Conservation (phyloP, 768 basidiomycete genomes). For the Daedaleopsis sinensis region DNA sequence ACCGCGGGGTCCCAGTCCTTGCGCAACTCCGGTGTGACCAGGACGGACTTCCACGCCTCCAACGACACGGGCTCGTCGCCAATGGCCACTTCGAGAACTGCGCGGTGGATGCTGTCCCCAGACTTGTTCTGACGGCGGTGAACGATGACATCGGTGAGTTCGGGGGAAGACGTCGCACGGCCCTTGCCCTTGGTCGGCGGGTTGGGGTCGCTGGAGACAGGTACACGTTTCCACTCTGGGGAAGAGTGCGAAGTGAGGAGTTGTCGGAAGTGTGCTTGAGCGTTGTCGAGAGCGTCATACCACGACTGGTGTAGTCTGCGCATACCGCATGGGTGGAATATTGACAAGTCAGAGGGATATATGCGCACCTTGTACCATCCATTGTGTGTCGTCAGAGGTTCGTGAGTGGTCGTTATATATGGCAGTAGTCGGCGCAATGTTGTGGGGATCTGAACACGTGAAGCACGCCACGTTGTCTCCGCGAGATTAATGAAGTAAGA, state of each 20-base stretch:
- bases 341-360: background rate
- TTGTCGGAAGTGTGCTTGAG: constrained; percentile 77
- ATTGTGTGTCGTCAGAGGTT: constrained; percentile 29
- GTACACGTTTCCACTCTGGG: constrained; percentile 81
- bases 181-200: constrained; percentile 63
- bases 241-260: constrained; percentile 72
- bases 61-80: constrained; percentile 61
- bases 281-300: constrained; percentile 73
- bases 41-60: constrained; percentile 79
- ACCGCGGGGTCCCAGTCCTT: constrained; percentile 98
- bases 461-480: constrained; percentile 16
- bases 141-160: constrained; percentile 72
- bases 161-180: constrained; percentile 52
- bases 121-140: constrained; percentile 71
- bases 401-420: too few relatives aligned
- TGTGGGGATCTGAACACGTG: constrained; percentile 14
- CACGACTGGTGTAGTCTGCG: constrained; percentile 80
- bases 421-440: too few relatives aligned
- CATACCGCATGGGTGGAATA: background rate
- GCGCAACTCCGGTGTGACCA: constrained; percentile 85
- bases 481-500: constrained; percentile 7
- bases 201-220: constrained; percentile 42
- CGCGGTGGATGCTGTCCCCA: constrained; percentile 80
- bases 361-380: constrained; percentile 62
- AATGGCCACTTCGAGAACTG: constrained; percentile 76